Base-by-base conservation (phyloP, 2,329 filamentous ascomycete genomes). In the Phaeomoniella chlamydospora region DNA sequence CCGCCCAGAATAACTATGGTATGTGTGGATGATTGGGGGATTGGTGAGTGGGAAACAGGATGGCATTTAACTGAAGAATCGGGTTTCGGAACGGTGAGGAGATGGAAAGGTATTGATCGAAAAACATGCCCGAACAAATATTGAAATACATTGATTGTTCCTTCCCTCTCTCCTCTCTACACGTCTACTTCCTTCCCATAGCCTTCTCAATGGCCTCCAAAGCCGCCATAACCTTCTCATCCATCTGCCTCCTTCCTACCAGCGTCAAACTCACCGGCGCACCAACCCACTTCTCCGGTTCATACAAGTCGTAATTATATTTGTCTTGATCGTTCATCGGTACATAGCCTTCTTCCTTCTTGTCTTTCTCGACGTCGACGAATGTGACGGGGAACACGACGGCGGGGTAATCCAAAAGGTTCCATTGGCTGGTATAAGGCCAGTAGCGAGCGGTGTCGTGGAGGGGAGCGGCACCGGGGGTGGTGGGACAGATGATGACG, bases 351-450 rank as follows among this genome's bases (percentile, higher is more conserved):
- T 44, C 35, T 34, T 61, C 57, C 29, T 49, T 53, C 15, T 40
- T 41, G 43, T 72, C 68, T 11, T 54, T 45, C 1, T 45, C 45
- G 1, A 57, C 56, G 36, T 68, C 58, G 1, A 65, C 61, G 29
- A 55, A 49, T 2, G 57, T 58, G 1, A 69, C 70, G 0, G 77
- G 77, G 47, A 82, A 78, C 0, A 74, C 64, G 2, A 70, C 52
- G 6, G 64, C 67, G 0, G 77, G 73, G 49, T 79, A 80, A 50
- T 83, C 76, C 2, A 82, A 63, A 29, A 81, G 45, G 48, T 82
- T 83, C 74, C 76, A 82, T 41, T 75, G 67, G 1, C 67, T 58
- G 0, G 74, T 79, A 44, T 82, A 83, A 1, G 67, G 67, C 74
- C 75, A 82, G 43, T 71, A 72, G 26, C 53, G 60, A 49, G 77